A percentile compares a stretch with the other conserved stretches of the same genome.
Conservation (phyloP, 441 rosid species). For the Erodium chrysanthum region DNA sequence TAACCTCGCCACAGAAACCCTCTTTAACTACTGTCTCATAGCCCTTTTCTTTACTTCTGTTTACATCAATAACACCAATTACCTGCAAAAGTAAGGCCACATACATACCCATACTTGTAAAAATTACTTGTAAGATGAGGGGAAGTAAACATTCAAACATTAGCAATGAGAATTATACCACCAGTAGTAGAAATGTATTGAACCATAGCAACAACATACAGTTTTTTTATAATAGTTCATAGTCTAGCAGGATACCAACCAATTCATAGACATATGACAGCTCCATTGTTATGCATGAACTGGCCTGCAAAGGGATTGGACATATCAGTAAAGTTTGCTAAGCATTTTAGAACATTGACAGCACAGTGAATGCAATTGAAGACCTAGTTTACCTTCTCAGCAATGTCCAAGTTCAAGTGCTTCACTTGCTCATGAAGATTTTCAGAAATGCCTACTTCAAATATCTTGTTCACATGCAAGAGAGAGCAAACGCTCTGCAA, state of each 20-base stretch:
- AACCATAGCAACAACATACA: background rate
- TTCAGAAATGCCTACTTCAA: slow-evolving; percentile 75
- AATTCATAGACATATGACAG: slow-evolving; percentile 81
- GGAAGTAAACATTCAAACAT: too few species aligned
- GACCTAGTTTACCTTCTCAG: slow-evolving; percentile 51
- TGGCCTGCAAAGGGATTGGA: slow-evolving; percentile 45
- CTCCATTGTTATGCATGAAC: slow-evolving; percentile 60
- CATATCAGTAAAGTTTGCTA: slow-evolving; percentile 11
- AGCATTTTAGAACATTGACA: slow-evolving; percentile 7
- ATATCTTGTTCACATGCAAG: slow-evolving; percentile 71
- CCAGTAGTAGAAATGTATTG: background rate
- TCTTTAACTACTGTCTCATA: slow-evolving; percentile 83
- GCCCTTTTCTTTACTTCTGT: slow-evolving; percentile 74
- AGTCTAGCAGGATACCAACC: slow-evolving; percentile 32
- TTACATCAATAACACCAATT: slow-evolving; percentile 77
- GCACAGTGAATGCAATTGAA: slow-evolving; percentile 6
- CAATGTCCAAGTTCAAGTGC: slow-evolving; percentile 51
- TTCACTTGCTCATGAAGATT: slow-evolving; percentile 56
- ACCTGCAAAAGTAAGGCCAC: slow-evolving; percentile 35
- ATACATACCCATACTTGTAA: slow-evolving; percentile 1
- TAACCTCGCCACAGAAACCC: slow-evolving; percentile 89
- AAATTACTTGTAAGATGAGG: slow-evolving; percentile 6
- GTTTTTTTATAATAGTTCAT: background rate
- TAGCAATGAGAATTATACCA: background rate
- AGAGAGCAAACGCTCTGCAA: slow-evolving; percentile 71